Base-by-base conservation (phyloP, 768 basidiomycete genomes). In the Termitomyces sp. region DNA sequence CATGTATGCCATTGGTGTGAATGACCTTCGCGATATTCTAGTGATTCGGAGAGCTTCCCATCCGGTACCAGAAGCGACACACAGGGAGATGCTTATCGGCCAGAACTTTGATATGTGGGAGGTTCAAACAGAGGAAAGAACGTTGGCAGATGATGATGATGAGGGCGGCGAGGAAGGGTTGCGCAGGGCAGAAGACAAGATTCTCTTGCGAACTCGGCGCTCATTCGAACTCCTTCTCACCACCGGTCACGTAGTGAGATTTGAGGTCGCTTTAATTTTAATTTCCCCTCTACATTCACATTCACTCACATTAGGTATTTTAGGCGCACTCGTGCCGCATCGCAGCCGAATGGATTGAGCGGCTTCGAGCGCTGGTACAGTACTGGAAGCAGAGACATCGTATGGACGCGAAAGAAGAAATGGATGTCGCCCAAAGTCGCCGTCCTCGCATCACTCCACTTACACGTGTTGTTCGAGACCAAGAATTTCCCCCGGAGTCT, bases 311-410 rank as follows among this genome's bases (percentile, higher is more conserved):
- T 31, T 3, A 14, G 22, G 14, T 24, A 41, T 41, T n/a, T 32
- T 18, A 94, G 91, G 77, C 85, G 37, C 75, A 87, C 74, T 85
- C 86, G 24, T 74, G 81, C 55, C 73, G 68, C 32, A 77, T 87
- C 46, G 90, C 90, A 0, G 67, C 86, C 50, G 94, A 98, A 66
- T 98, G 95, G 96, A 84, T 97, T 49, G 79, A 83, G 50, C 80
- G 86, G 41, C 79, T 98, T 4, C 81, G 82, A 18, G 81, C 81
- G 27, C 77, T 95, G 34, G 71, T 87, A 41, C 68, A 74, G 4
- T 98, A 94, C 67, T 98, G 94, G 94, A 85, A 80, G 54, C 77
- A 82, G 46, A 80, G 87, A 22, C 88, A 94, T 63, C 81, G 82
- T 26, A 76, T 79, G 43, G 93, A 95, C 65, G 87, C 92, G 14